Conservation (phyloP, 352 stramenopile species). For the Globisporangium cylindrosporum region DNA sequence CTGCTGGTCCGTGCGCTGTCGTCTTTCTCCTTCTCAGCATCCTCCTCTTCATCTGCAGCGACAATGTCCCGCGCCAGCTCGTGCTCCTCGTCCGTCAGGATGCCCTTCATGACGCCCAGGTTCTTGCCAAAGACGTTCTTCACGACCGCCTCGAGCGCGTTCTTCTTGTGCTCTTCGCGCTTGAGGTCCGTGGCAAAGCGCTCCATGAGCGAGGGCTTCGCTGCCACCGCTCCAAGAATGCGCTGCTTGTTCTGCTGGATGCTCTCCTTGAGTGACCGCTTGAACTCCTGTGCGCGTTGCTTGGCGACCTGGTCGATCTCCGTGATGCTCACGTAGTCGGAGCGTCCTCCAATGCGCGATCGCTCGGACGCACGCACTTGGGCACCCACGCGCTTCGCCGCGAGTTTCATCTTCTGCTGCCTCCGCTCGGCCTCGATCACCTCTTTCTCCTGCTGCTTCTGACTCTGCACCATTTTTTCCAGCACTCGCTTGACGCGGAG, state of each 20-base stretch:
- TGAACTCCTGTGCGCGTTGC: slow-evolving; percentile 54
- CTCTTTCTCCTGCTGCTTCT: slow-evolving; percentile 39
- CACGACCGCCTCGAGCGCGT: slow-evolving; percentile 64
- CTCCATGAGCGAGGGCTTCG: slow-evolving; percentile 70
- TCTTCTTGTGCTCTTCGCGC: slow-evolving; percentile 65
- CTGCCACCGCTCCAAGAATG: slow-evolving; percentile 39
- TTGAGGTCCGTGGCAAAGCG: slow-evolving; percentile 65
- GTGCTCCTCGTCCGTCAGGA: slow-evolving; percentile 68
- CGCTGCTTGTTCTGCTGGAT: slow-evolving; percentile 66
- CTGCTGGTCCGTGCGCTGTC: background rate
- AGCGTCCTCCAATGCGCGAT: slow-evolving; percentile 27
- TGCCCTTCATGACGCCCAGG: slow-evolving; percentile 50
- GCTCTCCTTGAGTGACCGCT: slow-evolving; percentile 54
- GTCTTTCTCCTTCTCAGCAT: slow-evolving; percentile 8
- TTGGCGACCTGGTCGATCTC: slow-evolving; percentile 40
- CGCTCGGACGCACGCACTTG: slow-evolving; percentile 54
- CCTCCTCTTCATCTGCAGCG: slow-evolving; percentile 25
- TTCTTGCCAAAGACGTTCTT: slow-evolving; percentile 74
- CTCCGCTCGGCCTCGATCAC: slow-evolving; percentile 24
- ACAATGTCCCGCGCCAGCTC: slow-evolving; percentile 55
- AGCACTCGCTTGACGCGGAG: slow-evolving; percentile 52
- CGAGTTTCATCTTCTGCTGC: slow-evolving; percentile 37
- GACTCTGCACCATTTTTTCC: slow-evolving; percentile 25
- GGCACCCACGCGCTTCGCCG: slow-evolving; percentile 45
- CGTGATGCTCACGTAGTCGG: slow-evolving; percentile 49